These are phyloP conservation scores for Ceratobasidium papillatum DNA, from an alignment of 1,284 basidiomycete species.

Conservation along the genomic window DNA sequence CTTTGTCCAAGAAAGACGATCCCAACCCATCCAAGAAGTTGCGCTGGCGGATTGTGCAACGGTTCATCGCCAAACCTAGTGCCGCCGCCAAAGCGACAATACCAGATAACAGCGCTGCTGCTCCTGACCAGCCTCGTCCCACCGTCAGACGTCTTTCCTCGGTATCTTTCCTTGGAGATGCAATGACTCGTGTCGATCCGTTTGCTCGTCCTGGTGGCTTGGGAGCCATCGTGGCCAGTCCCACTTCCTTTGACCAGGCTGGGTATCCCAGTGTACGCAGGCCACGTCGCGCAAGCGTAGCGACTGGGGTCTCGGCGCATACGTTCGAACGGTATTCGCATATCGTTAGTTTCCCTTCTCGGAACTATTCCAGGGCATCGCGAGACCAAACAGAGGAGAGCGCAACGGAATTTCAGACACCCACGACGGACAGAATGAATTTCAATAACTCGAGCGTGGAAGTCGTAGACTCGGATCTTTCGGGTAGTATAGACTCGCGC, in stretches of 20 bases:
- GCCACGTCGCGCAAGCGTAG: not conserved
- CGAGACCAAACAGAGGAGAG: not conserved
- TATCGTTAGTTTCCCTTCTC: not conserved
- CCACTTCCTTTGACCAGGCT: not conserved
- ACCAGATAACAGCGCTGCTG: not conserved
- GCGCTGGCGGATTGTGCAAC: constrained; percentile 7
- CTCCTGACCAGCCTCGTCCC: not conserved
- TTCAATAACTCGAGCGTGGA: not conserved
- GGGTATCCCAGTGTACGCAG: not conserved
- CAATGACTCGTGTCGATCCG: constrained; percentile 16
- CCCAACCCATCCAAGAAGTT: not conserved
- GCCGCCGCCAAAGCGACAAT: constrained; percentile 2
- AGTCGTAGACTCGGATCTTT: not conserved
- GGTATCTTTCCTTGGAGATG: constrained; percentile 23
- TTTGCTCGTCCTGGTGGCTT: constrained; percentile 21
- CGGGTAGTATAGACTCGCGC: not conserved
- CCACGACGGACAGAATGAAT: constrained; percentile 2
- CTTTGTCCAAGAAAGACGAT: not conserved
- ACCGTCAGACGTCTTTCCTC: not conserved
- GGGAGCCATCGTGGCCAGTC: constrained; percentile 3
- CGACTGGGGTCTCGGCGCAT: not conserved
- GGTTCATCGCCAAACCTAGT: constrained; percentile 22
- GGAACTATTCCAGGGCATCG: not conserved
- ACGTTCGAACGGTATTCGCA: not conserved
- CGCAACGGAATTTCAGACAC: not conserved